Evolutionary conservation across 805 yeast genomes (phyloP).

Genomic region (Spathaspora boniae): DNA sequence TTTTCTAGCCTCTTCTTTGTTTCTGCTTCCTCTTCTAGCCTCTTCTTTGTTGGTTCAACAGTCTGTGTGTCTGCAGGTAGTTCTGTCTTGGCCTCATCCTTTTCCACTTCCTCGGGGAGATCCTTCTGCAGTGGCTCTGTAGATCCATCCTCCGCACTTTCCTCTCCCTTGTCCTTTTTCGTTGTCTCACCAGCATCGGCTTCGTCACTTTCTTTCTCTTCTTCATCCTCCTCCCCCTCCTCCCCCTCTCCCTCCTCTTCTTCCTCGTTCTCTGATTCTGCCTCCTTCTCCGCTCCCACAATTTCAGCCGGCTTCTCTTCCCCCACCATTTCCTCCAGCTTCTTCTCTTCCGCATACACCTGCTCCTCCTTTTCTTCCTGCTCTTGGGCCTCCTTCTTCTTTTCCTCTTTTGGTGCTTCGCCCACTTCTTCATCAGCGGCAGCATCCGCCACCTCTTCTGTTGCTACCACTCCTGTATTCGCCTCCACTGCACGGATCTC

Average conservation of each 20-base stretch:
- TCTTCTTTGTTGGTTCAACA: too few relatives aligned
- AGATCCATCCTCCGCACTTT: slow-evolving; percentile 1
- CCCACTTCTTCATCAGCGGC: slow-evolving; percentile 12
- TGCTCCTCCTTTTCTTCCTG: slow-evolving; percentile 8
- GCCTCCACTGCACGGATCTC: slow-evolving; percentile 5
- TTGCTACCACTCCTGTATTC: slow-evolving; percentile 6
- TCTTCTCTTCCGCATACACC: slow-evolving; percentile 1
- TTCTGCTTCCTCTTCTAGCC: not conserved
- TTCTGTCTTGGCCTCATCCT: slow-evolving; percentile 5
- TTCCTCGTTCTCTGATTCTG: slow-evolving; percentile 1
- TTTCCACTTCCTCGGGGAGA: slow-evolving; percentile 4
- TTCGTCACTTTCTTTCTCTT: slow-evolving; percentile 6
- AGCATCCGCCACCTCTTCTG: slow-evolving; percentile 14
- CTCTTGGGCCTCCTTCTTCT: slow-evolving; percentile 10
- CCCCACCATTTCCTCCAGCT: slow-evolving; percentile 3
- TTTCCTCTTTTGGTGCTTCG: slow-evolving; percentile 10
- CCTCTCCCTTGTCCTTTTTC: slow-evolving; percentile 4
- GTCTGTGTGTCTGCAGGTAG: too few relatives aligned
- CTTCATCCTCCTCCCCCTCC: slow-evolving; percentile 10
- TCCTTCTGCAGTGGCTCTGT: slow-evolving; percentile 1
- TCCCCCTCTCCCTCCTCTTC: slow-evolving; percentile 9
- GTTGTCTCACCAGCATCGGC: slow-evolving; percentile 7
- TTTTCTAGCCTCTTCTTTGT: not conserved
- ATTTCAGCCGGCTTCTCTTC: slow-evolving; percentile 5
- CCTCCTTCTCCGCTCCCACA: slow-evolving; percentile 4